These are phyloP conservation scores for Usnea hakonensis DNA, from an alignment of 495 filamentous ascomycete species.

Conservation along the genomic window DNA sequence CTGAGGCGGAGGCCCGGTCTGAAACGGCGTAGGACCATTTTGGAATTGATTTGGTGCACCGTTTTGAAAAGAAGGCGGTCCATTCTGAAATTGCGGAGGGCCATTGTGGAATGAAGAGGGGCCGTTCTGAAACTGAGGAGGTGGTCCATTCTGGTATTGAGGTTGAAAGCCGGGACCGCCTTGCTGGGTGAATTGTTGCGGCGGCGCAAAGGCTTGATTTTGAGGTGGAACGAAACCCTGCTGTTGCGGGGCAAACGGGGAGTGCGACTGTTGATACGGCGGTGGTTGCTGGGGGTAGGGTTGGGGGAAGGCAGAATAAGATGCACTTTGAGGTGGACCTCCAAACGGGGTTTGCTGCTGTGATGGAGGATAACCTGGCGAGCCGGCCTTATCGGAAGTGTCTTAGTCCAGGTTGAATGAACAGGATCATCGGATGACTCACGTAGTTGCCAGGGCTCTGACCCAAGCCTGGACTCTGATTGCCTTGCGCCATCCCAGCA, in stretches of 20 bases:
- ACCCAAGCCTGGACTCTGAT: constrained; percentile 47
- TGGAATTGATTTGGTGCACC: constrained; percentile 24
- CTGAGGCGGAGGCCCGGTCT: constrained; percentile 24
- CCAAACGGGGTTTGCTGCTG: constrained; percentile 24
- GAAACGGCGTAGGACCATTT: constrained; percentile 29
- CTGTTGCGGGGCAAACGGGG: constrained; percentile 18
- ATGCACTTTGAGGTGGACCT: constrained; percentile 20
- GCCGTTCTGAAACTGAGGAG: constrained; percentile 32
- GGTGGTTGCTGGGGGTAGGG: constrained; percentile 28
- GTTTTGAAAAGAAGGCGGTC: constrained; percentile 28
- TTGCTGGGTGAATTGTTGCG: constrained; percentile 29
- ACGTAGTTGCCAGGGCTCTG: constrained; percentile 50
- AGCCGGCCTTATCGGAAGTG: constrained; percentile 9
- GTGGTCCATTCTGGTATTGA: constrained; percentile 32
- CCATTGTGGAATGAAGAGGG: constrained; percentile 28
- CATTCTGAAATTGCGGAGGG: constrained; percentile 34
- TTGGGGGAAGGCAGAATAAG: constrained; percentile 23
- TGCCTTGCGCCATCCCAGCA: constrained; percentile 42
- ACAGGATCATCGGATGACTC: constrained; percentile 27
- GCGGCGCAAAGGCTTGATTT: constrained; percentile 22
- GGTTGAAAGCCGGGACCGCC: constrained; percentile 33
- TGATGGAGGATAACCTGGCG: constrained; percentile 26
- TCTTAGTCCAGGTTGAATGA: neutral
- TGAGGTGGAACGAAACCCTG: constrained; percentile 21
- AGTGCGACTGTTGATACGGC: constrained; percentile 26